A percentile compares a stretch with the other conserved stretches of the same genome.
phyloP scores from a whole-genome alignment of 2,329 filamentous ascomycete species.

The Thielaviopsis ethacetica region DNA sequence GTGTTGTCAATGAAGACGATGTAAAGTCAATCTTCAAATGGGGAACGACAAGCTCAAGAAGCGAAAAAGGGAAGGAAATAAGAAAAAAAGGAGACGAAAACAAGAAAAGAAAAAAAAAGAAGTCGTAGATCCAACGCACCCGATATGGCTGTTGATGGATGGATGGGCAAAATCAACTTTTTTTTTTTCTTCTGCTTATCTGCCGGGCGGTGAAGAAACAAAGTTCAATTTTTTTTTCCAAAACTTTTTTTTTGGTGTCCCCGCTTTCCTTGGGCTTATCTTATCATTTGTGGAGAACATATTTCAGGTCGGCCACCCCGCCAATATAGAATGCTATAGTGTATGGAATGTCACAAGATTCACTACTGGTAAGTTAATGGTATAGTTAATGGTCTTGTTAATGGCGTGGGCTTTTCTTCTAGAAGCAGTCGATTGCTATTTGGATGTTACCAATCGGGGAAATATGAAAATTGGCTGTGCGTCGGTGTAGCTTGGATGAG shows the following conservation, averaged over 20 bases:
- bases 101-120: conserved; percentile 2
- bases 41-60: background rate
- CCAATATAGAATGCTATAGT: no score
- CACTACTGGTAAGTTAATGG: no score
- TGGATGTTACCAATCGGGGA: background rate
- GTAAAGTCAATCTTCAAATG: background rate
- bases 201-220: conserved; percentile 2
- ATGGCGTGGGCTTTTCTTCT: background rate
- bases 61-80: background rate
- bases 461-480: no score
- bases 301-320: background rate
- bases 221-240: conserved; percentile 3
- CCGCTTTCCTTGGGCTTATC: conserved; percentile 13
- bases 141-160: background rate
- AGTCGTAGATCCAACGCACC: background rate
- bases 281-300: conserved; percentile 13
- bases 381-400: no score
- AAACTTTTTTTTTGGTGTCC: conserved; percentile 14
- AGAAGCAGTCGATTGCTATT: background rate
- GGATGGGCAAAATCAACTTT: conserved; percentile 4
- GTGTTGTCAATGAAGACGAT: conserved; percentile 10
- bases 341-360: no score
- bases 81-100: background rate
- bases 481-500: no score
- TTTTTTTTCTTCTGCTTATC: conserved; percentile 4